A percentile compares a stretch with the other conserved stretches of the same genome.
These are phyloP conservation scores for Xylariaceae sp. DNA, from an alignment of 2,329 filamentous ascomycete genomes.

Conservation along the genomic window DNA sequence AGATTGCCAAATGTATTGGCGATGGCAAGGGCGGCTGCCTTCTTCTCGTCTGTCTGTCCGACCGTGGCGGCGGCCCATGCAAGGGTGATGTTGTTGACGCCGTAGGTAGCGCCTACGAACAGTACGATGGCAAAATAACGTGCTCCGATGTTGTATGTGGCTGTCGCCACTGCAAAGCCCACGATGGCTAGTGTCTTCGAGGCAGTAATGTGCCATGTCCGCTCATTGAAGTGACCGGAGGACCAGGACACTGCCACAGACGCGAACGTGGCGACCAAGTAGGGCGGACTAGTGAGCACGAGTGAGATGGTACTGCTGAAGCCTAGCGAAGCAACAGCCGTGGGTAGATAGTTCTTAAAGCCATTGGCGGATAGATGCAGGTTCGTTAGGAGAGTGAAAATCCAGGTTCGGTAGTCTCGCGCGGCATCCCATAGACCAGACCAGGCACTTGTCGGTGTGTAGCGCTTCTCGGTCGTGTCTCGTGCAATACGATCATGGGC, in stretches of 20 bases:
- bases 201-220: conserved; percentile 54
- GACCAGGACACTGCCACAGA: conserved; percentile 48
- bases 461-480: conserved; percentile 45
- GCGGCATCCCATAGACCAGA: conserved; percentile 39
- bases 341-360: conserved; percentile 41
- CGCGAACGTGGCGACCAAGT: conserved; percentile 37
- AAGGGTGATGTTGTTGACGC: conserved; percentile 53
- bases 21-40: conserved; percentile 52
- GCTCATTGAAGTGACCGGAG: conserved; percentile 54
- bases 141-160: conserved; percentile 38
- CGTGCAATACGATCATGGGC: conserved; percentile 47
- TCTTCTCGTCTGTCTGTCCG: conserved; percentile 56
- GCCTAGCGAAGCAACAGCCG: conserved; percentile 51
- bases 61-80: conserved; percentile 51
- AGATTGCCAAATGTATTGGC: conserved; percentile 42
- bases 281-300: conserved; percentile 54
- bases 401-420: conserved; percentile 51
- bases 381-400: conserved; percentile 55
- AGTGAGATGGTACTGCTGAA: conserved; percentile 54
- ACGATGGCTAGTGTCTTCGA: conserved; percentile 49
- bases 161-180: conserved; percentile 38
- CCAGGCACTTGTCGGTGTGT: conserved; percentile 47
- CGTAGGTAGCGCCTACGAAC: conserved; percentile 46
- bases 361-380: conserved; percentile 31
- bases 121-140: conserved; percentile 47